Evolutionary conservation across 257 asterid genomes (phyloP), one percentile per base, ranked within the genome.

Genomic region (Eustoma russellianum): DNA sequence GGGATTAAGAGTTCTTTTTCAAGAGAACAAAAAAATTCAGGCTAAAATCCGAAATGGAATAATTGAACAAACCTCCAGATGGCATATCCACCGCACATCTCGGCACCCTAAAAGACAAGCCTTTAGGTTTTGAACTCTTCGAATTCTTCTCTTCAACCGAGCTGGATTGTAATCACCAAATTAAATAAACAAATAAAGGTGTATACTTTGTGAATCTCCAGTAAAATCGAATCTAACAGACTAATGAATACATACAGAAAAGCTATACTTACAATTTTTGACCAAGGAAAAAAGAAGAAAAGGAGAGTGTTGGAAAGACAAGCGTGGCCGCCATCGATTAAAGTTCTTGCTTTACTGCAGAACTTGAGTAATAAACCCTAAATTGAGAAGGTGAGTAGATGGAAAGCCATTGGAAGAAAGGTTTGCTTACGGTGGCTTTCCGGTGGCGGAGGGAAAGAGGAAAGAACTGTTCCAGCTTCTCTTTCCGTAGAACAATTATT

Each of bases 71-170:
- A 73, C 97, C 97, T 72, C 75, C 97, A 65, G 68, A 77, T 9
- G 90, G 69, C 10, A 82, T 58, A 72, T 88, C 88, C 62, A 74
- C 59, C 1, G 86, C 67, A 67, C 97, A 82, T 61, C 61, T 79
- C 38, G 86, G 71, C 57, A 72, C 51, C 69, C 72, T 57, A 41
- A 63, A 54, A 55, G 52, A 24, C 52, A 59, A 52, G 40, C 66
- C 40, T 41, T 50, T 14, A 33, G 67, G 72, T 30, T 38, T 11
- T 41, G 44, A 35, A 66, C 54, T 76, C 53, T 50, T 61, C 49
- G 65, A 62, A 59, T 66, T 67, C 44, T 77, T 67, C 59, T 61
- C 68, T 68, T 62, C 68, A 8, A 15, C 12, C 9, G 48, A 53
- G 53, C 53, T 61, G 28, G 6, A 46, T 47, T 12, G 54, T 13